Conservation (phyloP, 495 filamentous ascomycete genomes). For the Podospora appendiculata region DNA sequence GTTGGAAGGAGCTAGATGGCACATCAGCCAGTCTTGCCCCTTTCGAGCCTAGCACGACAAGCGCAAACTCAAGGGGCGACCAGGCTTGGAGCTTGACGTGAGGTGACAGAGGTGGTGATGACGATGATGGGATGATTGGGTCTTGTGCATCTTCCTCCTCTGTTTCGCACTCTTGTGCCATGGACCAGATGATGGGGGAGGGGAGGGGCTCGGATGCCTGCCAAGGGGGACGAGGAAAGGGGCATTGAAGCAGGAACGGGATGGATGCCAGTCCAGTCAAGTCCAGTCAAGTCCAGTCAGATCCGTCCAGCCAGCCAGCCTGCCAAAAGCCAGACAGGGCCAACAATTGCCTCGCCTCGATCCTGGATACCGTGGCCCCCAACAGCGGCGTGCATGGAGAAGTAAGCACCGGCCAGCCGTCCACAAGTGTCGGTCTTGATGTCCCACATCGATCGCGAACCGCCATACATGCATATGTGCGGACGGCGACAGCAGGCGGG, state of each 20-base stretch:
- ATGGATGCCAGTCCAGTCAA: no score
- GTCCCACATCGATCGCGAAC: background rate
- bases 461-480: background rate
- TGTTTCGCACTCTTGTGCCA: background rate
- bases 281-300: no score
- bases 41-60: slow-evolving; percentile 2
- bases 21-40: background rate
- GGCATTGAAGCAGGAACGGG: background rate
- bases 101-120: background rate
- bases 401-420: no score
- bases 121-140: background rate
- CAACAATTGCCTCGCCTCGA: background rate
- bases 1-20: background rate
- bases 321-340: background rate
- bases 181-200: background rate
- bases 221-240: background rate
- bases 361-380: background rate
- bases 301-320: background rate
- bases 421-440: background rate
- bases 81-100: slow-evolving; percentile 2
- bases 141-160: background rate
- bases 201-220: no score
- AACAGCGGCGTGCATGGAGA: no score
- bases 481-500: slow-evolving; percentile 4
- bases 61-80: background rate